A percentile compares a stretch with the other conserved stretches of the same genome.
Conservation (phyloP, 169 alveolate genomes). For the Besnoitia besnoiti region DNA sequence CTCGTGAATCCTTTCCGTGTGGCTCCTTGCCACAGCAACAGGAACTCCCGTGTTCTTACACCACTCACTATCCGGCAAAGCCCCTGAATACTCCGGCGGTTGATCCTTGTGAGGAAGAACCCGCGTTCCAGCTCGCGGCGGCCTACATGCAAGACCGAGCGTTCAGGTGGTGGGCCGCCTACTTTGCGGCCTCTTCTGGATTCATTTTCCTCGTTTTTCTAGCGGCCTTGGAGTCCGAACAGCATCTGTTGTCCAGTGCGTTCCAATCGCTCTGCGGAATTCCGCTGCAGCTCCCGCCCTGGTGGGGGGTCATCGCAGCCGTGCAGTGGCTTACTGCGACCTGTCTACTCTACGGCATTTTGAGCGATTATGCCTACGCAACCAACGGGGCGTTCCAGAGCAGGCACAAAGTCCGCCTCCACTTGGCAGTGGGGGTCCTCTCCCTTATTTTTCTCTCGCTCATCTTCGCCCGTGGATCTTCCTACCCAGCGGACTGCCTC, state of each 20-base stretch:
- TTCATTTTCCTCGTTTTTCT: background rate
- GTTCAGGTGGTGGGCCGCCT: constrained; percentile 22
- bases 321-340: constrained; percentile 5
- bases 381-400: constrained; percentile 5
- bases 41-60: background rate
- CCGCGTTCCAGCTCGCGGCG: constrained; percentile 13
- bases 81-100: too few species aligned
- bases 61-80: too few species aligned
- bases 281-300: background rate
- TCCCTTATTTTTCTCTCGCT: background rate
- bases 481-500: background rate
- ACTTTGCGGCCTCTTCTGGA: background rate
- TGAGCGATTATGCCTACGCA: background rate
- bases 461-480: background rate
- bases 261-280: background rate
- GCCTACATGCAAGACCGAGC: constrained; percentile 17
- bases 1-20: too few species aligned
- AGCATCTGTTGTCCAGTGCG: background rate
- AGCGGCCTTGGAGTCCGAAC: background rate
- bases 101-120: too few species aligned
- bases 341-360: constrained; percentile 15
- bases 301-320: background rate
- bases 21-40: background rate
- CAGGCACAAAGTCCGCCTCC: background rate
- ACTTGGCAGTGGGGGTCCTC: background rate